Evolutionary conservation across 2,329 filamentous ascomycete species (phyloP).

Genomic region (Exophiala sideris): DNA sequence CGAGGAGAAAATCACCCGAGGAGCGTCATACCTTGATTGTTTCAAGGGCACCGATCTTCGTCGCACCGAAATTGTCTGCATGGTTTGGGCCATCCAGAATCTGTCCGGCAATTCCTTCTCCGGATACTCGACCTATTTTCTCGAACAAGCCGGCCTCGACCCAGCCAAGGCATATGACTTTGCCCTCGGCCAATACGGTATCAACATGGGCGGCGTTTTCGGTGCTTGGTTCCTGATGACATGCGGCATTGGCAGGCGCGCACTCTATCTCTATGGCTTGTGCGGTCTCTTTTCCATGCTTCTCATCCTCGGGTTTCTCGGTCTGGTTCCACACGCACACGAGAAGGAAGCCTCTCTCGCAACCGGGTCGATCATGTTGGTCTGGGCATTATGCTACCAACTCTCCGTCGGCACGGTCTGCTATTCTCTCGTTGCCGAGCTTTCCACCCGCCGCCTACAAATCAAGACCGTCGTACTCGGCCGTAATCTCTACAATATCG

Average conservation of each 20-base stretch:
- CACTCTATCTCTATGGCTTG: slow-evolving; percentile 73
- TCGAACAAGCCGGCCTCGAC: slow-evolving; percentile 39
- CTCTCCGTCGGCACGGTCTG: slow-evolving; percentile 83
- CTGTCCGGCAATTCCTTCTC: slow-evolving; percentile 63
- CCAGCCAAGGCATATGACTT: slow-evolving; percentile 39
- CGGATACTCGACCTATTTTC: slow-evolving; percentile 55
- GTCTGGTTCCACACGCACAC: slow-evolving; percentile 63
- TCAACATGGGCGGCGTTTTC: slow-evolving; percentile 65
- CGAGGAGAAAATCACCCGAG: slow-evolving; percentile 69
- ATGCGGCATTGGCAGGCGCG: slow-evolving; percentile 68
- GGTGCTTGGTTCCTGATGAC: slow-evolving; percentile 80
- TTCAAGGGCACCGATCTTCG: slow-evolving; percentile 76
- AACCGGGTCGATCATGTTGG: slow-evolving; percentile 79
- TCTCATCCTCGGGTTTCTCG: slow-evolving; percentile 78
- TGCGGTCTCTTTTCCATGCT: slow-evolving; percentile 72
- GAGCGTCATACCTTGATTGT: slow-evolving; percentile 75
- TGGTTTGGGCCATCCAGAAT: slow-evolving; percentile 64
- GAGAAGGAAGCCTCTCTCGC: slow-evolving; percentile 64
- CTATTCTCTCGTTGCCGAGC: slow-evolving; percentile 81
- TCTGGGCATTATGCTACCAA: slow-evolving; percentile 81
- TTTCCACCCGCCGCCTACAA: slow-evolving; percentile 76
- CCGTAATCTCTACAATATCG: slow-evolving; percentile 75
- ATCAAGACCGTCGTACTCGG: slow-evolving; percentile 90
- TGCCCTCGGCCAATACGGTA: slow-evolving; percentile 40
- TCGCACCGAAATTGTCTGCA: slow-evolving; percentile 69